Evolutionary conservation across 352 stramenopile genomes (phyloP).

Genomic region (Pythium pectinolyticum): DNA sequence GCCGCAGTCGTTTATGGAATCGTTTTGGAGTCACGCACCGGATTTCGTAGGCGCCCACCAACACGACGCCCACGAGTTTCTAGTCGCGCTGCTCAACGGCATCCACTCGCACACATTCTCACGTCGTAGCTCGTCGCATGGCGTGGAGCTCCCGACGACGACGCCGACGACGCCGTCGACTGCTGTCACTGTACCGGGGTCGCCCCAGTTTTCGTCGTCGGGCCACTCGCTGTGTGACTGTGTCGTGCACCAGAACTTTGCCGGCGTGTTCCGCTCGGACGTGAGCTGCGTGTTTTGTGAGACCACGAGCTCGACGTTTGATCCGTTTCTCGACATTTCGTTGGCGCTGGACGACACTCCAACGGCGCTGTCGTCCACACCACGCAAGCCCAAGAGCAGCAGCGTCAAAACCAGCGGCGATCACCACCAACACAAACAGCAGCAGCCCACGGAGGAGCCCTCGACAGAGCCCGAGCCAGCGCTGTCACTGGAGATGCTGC

Average conservation of each 20-base stretch:
- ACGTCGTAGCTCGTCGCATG: no score
- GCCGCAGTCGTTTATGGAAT: slow-evolving; percentile 60
- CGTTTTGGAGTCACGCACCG: slow-evolving; percentile 53
- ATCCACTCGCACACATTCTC: slow-evolving; percentile 63
- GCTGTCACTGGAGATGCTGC: slow-evolving; percentile 39
- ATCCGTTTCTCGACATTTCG: slow-evolving; percentile 75
- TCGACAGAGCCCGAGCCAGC: background rate
- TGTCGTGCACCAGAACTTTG: slow-evolving; percentile 70
- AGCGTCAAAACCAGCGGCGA: background rate
- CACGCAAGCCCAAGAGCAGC: slow-evolving; percentile 9
- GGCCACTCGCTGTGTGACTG: slow-evolving; percentile 69
- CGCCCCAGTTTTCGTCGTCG: slow-evolving; percentile 57
- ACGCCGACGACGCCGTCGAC: no score
- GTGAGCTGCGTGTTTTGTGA: slow-evolving; percentile 59
- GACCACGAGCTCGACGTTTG: slow-evolving; percentile 54
- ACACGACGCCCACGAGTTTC: slow-evolving; percentile 78
- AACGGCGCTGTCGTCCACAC: slow-evolving; percentile 6
- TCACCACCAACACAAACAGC: no score
- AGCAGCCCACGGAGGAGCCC: slow-evolving; percentile 9
- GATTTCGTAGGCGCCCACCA: slow-evolving; percentile 62
- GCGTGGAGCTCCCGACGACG: no score
- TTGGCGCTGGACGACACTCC: slow-evolving; percentile 66
- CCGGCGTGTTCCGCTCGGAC: slow-evolving; percentile 58
- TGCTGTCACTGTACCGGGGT: no score
- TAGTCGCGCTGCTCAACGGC: slow-evolving; percentile 61